A percentile compares a stretch with the other conserved stretches of the same genome.
phyloP scores from a whole-genome alignment of 208 protist species.

The Borovskyia barvae region DNA sequence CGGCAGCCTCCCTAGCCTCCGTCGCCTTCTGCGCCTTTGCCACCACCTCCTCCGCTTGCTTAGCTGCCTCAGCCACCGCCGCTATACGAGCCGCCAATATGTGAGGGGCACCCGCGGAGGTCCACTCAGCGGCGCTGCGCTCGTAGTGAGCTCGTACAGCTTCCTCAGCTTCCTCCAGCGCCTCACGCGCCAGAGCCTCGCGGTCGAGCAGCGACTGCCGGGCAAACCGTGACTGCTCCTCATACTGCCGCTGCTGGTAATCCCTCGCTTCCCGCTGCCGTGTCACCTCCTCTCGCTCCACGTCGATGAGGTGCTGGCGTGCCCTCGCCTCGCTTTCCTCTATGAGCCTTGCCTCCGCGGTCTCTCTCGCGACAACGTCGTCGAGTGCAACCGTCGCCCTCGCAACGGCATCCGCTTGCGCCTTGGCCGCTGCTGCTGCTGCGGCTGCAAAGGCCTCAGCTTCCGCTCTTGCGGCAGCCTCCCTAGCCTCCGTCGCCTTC shows the following conservation, averaged over 20 bases:
- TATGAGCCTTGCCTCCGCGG: too few species aligned
- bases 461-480: background rate
- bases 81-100: background rate
- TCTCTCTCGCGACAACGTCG: background rate
- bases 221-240: constrained; percentile 7
- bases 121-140: constrained; percentile 15
- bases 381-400: background rate
- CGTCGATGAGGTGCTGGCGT: too few species aligned
- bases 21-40: background rate
- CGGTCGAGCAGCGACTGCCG: constrained; percentile 8
- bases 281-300: too few species aligned
- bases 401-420: background rate
- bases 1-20: background rate
- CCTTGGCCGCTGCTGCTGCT: background rate
- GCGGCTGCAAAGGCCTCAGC: background rate
- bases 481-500: background rate
- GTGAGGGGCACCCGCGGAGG: constrained; percentile 1
- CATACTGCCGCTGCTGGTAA: constrained; percentile 1
- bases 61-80: background rate
- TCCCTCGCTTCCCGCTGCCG: constrained; percentile 8
- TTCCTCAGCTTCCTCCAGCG: constrained; percentile 15
- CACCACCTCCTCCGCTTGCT: background rate
- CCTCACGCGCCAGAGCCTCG: constrained; percentile 23
- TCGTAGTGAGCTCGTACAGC: constrained; percentile 23
- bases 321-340: background rate